Evolutionary conservation across 2,329 filamentous ascomycete species (phyloP).

Genomic region (Corynespora cassiicola): DNA sequence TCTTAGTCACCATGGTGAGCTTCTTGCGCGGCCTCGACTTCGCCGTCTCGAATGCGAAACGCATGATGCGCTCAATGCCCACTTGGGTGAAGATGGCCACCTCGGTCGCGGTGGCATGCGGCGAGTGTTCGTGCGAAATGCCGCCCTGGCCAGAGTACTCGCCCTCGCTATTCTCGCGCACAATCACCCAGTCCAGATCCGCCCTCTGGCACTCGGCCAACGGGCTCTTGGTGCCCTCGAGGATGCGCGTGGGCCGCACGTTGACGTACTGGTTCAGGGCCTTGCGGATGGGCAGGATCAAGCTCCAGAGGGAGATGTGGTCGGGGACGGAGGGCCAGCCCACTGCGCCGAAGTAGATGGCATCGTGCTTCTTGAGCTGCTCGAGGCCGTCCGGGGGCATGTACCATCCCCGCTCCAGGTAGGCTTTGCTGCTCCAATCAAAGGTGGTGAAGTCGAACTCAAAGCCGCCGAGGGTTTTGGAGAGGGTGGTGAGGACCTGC

Average conservation of each 20-base stretch:
- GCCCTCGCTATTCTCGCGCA: conserved; percentile 57
- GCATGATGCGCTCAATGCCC: conserved; percentile 55
- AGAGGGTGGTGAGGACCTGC: conserved; percentile 48
- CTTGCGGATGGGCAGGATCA: conserved; percentile 71
- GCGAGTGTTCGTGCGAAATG: conserved; percentile 48
- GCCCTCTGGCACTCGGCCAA: conserved; percentile 43
- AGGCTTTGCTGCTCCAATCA: conserved; percentile 58
- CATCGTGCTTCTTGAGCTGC: conserved; percentile 59
- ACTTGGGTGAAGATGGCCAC: conserved; percentile 55
- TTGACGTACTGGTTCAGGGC: conserved; percentile 74
- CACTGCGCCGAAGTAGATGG: conserved; percentile 66
- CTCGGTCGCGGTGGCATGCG: conserved; percentile 53
- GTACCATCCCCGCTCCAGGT: conserved; percentile 60
- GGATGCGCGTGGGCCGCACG: conserved; percentile 60
- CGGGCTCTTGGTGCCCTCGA: conserved; percentile 50
- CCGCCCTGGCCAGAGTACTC: conserved; percentile 57
- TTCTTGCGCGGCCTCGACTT: conserved; percentile 51
- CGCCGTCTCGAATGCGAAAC: conserved; percentile 56
- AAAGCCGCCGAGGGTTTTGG: conserved; percentile 53
- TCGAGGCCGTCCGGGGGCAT: conserved; percentile 59
- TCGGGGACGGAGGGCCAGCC: conserved; percentile 69
- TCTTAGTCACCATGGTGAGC: conserved; percentile 59
- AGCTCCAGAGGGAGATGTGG: conserved; percentile 71
- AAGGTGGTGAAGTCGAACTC: conserved; percentile 59
- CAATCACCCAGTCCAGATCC: conserved; percentile 56